These are phyloP conservation scores for Artemisia annua DNA, from an alignment of 129 eudicot species.

Conservation along the genomic window DNA sequence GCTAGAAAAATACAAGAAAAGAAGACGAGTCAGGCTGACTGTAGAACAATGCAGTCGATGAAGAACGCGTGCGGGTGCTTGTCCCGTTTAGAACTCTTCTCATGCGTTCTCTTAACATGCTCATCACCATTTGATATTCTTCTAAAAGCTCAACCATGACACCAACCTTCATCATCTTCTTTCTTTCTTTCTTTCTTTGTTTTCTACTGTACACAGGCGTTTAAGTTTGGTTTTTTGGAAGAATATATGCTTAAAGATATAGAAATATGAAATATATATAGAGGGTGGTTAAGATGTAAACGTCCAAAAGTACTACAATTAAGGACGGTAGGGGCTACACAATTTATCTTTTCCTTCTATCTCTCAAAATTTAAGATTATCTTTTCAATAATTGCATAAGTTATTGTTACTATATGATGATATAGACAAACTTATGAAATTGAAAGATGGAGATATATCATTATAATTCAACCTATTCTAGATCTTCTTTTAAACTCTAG, in stretches of 20 bases:
- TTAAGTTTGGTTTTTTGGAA: conserved; percentile 13
- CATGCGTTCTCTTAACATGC: conserved; percentile 27
- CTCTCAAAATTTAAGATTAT: not conserved
- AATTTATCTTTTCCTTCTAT: conserved; percentile 14
- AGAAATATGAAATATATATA: not conserved
- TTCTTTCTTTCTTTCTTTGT: not conserved
- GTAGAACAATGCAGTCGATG: not conserved
- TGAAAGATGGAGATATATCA: too few relatives aligned
- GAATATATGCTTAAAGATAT: conserved; percentile 10
- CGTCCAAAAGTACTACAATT: conserved; percentile 26
- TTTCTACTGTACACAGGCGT: not conserved
- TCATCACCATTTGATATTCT: conserved; percentile 35
- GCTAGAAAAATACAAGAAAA: conserved; percentile 28
- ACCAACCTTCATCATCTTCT: conserved; percentile 38
- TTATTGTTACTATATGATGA: conserved; percentile 2
- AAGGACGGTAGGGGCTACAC: conserved; percentile 28
- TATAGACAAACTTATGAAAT: too few relatives aligned
- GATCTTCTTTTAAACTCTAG: too few relatives aligned
- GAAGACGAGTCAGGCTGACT: conserved; percentile 20
- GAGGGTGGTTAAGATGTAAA: conserved; percentile 38
- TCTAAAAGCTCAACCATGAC: conserved; percentile 34
- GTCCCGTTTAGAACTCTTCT: conserved; percentile 10
- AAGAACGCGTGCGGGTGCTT: not conserved
- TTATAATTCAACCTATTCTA: too few relatives aligned
- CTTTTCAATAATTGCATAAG: not conserved